Conservation (phyloP, 805 yeast genomes). For the Wilhelminamyces savonicus region DNA sequence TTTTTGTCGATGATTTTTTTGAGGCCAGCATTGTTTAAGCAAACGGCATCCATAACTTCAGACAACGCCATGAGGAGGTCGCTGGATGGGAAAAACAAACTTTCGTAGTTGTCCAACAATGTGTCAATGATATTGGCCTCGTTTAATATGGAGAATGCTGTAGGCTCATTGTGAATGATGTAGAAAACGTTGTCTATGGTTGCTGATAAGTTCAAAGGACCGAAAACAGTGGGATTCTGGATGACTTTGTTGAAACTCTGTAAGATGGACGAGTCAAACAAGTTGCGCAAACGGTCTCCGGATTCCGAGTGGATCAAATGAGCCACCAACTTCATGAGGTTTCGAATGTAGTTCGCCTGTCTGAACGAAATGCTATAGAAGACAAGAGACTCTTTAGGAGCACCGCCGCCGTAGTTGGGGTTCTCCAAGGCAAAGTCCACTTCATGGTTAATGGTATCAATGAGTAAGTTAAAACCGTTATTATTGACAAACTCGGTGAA, state of each 20-base stretch:
- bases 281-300: constrained; percentile 77
- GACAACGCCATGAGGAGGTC: constrained; percentile 59
- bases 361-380: constrained; percentile 49
- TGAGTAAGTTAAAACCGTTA: constrained; percentile 60
- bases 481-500: constrained; percentile 58
- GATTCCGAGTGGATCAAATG: constrained; percentile 65
- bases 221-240: constrained; percentile 53
- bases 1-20: constrained; percentile 40
- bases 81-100: constrained; percentile 50
- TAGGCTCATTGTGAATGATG: constrained; percentile 86
- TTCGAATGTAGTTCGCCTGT: constrained; percentile 45
- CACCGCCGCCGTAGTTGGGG: constrained; percentile 52
- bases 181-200: constrained; percentile 59
- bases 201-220: constrained; percentile 54
- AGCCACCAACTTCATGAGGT: constrained; percentile 56
- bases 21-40: constrained; percentile 71
- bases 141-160: constrained; percentile 71
- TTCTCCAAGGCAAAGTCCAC: constrained; percentile 56
- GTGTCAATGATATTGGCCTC: constrained; percentile 72
- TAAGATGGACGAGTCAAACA: constrained; percentile 81
- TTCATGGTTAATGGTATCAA: constrained; percentile 57
- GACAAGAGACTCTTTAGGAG: constrained; percentile 46
- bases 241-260: constrained; percentile 54
- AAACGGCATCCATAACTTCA: constrained; percentile 75
- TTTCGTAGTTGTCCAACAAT: constrained; percentile 51